phyloP scores from a whole-genome alignment of 495 filamentous ascomycete genomes.

The Neurospora sp. region DNA sequence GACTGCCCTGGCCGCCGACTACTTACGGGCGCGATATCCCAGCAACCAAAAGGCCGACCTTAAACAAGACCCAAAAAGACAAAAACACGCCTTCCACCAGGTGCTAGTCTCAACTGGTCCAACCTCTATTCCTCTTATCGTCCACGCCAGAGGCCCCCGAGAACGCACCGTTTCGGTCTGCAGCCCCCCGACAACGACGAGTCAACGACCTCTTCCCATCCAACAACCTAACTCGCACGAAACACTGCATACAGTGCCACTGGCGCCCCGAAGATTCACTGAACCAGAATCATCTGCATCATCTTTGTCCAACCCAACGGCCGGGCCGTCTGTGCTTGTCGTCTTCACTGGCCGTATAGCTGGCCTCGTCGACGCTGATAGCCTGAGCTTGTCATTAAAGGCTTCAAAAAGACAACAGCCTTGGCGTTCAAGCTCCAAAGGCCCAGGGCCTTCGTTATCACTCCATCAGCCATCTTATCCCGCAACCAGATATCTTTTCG shows the following conservation, averaged over 20 bases:
- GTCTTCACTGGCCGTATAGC: slow-evolving; percentile 5
- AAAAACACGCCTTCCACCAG: neutral
- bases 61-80: slow-evolving; percentile 1
- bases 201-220: slow-evolving; percentile 5
- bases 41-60: slow-evolving; percentile 2
- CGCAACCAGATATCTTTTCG: neutral
- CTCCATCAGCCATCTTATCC: neutral
- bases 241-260: slow-evolving; percentile 35
- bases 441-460: neutral
- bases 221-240: slow-evolving; percentile 25
- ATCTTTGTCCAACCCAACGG: slow-evolving; percentile 33
- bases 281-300: slow-evolving; percentile 33
- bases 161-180: slow-evolving; percentile 17
- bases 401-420: neutral
- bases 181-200: slow-evolving; percentile 27
- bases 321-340: slow-evolving; percentile 7
- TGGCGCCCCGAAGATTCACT: slow-evolving; percentile 30
- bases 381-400: neutral
- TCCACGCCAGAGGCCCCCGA: slow-evolving; percentile 8
- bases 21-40: neutral
- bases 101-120: neutral
- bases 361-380: neutral
- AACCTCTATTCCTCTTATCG: slow-evolving; percentile 1
- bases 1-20: slow-evolving; percentile 15
- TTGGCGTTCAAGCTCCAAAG: neutral